phyloP scores from a whole-genome alignment of 2,329 filamentous ascomycete genomes.

The Phyllosticta paracitricarpa region DNA sequence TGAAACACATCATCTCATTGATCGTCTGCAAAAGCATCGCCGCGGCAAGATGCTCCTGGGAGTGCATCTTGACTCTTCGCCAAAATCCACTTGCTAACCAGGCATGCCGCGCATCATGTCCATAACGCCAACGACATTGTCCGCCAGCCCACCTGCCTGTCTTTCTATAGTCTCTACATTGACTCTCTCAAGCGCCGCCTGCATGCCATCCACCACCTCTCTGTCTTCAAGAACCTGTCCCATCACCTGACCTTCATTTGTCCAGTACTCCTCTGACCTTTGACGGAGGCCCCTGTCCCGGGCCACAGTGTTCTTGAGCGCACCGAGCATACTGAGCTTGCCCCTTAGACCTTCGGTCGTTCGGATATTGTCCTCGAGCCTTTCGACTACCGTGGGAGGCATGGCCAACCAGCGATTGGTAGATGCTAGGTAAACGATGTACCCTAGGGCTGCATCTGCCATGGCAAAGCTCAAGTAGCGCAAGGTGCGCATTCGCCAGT shows the following conservation, averaged over 20 bases:
- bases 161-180: slow-evolving; percentile 51
- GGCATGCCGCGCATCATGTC: slow-evolving; percentile 50
- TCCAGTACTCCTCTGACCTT: slow-evolving; percentile 66
- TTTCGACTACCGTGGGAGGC: slow-evolving; percentile 52
- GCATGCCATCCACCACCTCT: slow-evolving; percentile 62
- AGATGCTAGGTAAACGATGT: slow-evolving; percentile 61
- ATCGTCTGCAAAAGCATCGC: background rate
- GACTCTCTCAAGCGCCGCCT: slow-evolving; percentile 55
- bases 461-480: slow-evolving; percentile 55
- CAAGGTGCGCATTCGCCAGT: slow-evolving; percentile 56
- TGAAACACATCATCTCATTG: background rate
- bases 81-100: slow-evolving; percentile 40
- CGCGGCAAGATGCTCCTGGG: background rate
- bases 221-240: slow-evolving; percentile 67
- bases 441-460: slow-evolving; percentile 55
- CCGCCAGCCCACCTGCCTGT: slow-evolving; percentile 48
- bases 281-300: slow-evolving; percentile 62
- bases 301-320: slow-evolving; percentile 70
- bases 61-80: background rate
- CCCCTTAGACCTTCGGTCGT: slow-evolving; percentile 50
- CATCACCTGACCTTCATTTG: slow-evolving; percentile 63
- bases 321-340: slow-evolving; percentile 61
- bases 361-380: slow-evolving; percentile 51
- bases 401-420: slow-evolving; percentile 70
- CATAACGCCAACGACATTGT: slow-evolving; percentile 20